phyloP scores from a whole-genome alignment of 371 early-diverging fungal genomes.

The Mucor irregularis region DNA sequence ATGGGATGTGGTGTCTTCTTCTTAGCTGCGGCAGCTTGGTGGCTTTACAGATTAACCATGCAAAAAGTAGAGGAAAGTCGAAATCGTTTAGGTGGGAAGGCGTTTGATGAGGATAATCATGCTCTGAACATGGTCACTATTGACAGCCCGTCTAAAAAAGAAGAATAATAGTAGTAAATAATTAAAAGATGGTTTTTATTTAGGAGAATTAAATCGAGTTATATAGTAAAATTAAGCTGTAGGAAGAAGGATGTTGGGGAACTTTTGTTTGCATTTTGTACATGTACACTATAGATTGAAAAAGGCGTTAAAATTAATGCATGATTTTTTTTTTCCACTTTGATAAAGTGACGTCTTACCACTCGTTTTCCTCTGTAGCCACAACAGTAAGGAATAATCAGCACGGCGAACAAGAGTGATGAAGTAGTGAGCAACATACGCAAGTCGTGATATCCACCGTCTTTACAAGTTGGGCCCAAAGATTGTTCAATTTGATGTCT shows the following conservation, averaged over 20 bases:
- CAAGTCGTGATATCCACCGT: conserved; percentile 40
- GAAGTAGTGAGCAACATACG: conserved; percentile 44
- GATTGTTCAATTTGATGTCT: conserved; percentile 42
- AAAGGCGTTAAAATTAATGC: background rate
- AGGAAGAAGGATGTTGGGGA: conserved; percentile 41
- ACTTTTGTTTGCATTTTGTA: conserved; percentile 41
- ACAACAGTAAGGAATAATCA: conserved; percentile 46
- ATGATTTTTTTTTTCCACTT: conserved; percentile 5
- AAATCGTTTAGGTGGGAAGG: background rate
- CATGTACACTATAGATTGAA: conserved; percentile 10
- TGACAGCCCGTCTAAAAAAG: conserved; percentile 5
- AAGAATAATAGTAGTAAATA: background rate
- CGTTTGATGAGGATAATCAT: too few relatives aligned
- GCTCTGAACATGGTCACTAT: too few relatives aligned
- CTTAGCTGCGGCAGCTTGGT: conserved; percentile 17
- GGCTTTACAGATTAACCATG: conserved; percentile 28
- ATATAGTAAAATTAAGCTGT: background rate
- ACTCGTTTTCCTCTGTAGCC: conserved; percentile 41
- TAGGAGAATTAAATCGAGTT: too few relatives aligned
- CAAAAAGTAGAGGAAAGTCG: conserved; percentile 16
- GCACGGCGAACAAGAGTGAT: conserved; percentile 33
- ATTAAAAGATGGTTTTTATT: background rate
- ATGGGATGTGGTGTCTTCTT: conserved; percentile 29
- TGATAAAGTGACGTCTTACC: conserved; percentile 13
- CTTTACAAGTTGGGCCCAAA: conserved; percentile 33